These are phyloP conservation scores for Leptomonas pyrrhocoris DNA, from an alignment of 208 protist genomes.

Conservation along the genomic window DNA sequence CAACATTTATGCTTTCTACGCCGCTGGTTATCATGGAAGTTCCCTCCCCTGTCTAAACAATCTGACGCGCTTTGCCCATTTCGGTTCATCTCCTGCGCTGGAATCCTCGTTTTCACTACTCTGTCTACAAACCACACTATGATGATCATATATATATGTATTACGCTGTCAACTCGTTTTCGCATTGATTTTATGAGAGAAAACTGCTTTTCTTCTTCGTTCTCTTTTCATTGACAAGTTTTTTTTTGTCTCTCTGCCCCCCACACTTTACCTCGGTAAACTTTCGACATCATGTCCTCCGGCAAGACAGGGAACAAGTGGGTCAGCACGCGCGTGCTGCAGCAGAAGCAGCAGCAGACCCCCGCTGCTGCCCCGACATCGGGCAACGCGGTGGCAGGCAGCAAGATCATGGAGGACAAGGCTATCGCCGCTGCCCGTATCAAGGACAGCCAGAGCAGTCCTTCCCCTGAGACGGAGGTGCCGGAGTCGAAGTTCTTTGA, in stretches of 20 bases:
- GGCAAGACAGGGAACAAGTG: slow-evolving; percentile 32
- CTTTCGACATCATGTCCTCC: slow-evolving; percentile 6
- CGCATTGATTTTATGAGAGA: neutral
- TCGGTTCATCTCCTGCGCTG: too few relatives aligned
- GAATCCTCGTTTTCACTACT: too few relatives aligned
- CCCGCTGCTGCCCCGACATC: slow-evolving; percentile 21
- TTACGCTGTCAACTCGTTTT: neutral
- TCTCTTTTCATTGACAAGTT: neutral
- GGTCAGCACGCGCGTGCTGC: slow-evolving; percentile 37
- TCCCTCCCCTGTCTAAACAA: too few relatives aligned
- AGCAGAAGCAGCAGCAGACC: slow-evolving; percentile 45
- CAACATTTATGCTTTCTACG: too few relatives aligned
- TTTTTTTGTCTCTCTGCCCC: neutral
- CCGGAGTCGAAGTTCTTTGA: slow-evolving; percentile 67
- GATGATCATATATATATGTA: too few relatives aligned
- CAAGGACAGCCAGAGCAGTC: slow-evolving; percentile 35
- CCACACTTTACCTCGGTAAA: neutral
- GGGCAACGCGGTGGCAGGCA: slow-evolving; percentile 23
- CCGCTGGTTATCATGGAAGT: too few relatives aligned
- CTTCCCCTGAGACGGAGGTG: slow-evolving; percentile 39
- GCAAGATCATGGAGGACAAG: slow-evolving; percentile 61
- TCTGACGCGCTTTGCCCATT: too few relatives aligned
- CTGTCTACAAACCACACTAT: too few relatives aligned
- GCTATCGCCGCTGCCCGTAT: slow-evolving; percentile 49
- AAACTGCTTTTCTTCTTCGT: neutral